Percentiles rank a stretch among this genome's conserved stretches.
phyloP scores from a whole-genome alignment of 2,329 filamentous ascomycete species.

The Rutstroemia sp. region DNA sequence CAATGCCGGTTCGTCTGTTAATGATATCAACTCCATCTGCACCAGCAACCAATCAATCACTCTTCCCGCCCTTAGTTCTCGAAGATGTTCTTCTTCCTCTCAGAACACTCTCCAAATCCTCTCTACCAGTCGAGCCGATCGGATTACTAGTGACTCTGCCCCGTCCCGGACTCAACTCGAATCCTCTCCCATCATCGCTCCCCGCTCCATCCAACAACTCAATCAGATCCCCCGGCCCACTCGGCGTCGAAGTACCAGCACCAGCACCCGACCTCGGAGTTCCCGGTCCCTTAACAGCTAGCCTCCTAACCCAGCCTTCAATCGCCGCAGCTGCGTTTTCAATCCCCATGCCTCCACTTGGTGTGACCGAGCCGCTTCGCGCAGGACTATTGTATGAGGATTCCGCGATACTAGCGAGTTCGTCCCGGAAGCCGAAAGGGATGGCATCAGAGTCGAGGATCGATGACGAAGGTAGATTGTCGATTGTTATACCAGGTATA shows the following conservation, averaged over 20 bases:
- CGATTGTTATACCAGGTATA: slow-evolving; percentile 68
- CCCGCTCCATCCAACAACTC: slow-evolving; percentile 58
- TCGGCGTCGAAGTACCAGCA: slow-evolving; percentile 28
- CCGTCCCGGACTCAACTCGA: slow-evolving; percentile 21
- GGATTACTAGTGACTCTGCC: background rate
- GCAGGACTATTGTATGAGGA: slow-evolving; percentile 18
- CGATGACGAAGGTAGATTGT: slow-evolving; percentile 58
- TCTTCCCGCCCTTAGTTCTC: slow-evolving; percentile 20
- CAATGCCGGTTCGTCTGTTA: no score
- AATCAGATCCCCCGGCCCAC: slow-evolving; percentile 56
- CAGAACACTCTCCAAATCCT: slow-evolving; percentile 12
- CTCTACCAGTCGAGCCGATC: background rate
- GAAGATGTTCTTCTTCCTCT: slow-evolving; percentile 11
- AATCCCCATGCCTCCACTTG: slow-evolving; percentile 44
- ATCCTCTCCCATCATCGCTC: slow-evolving; percentile 43
- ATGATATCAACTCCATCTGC: no score
- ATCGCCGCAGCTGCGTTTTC: slow-evolving; percentile 83
- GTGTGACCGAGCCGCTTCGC: slow-evolving; percentile 29
- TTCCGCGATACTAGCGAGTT: slow-evolving; percentile 38
- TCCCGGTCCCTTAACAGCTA: slow-evolving; percentile 56
- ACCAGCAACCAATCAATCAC: slow-evolving; percentile 9
- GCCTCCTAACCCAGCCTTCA: slow-evolving; percentile 83
- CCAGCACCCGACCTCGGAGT: slow-evolving; percentile 34
- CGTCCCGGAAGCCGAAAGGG: slow-evolving; percentile 41
- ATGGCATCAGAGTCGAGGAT: slow-evolving; percentile 54